phyloP scores from a whole-genome alignment of 768 basidiomycete genomes.

The Phaeotremella skinneri region DNA sequence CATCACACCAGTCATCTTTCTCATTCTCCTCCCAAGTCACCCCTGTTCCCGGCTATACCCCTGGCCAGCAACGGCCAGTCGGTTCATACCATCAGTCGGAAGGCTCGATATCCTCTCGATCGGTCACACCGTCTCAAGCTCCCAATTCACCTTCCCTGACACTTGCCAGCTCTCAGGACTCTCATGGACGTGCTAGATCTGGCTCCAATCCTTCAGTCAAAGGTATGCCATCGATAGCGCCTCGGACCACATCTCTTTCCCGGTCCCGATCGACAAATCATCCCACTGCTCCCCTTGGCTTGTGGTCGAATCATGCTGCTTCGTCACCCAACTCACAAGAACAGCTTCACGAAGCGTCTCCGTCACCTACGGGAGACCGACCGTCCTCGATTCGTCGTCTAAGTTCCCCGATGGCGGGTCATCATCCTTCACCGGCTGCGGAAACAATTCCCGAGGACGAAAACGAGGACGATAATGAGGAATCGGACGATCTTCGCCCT shows the following conservation, averaged over 20 bases:
- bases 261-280: constrained; percentile 29
- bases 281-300: constrained; percentile 5
- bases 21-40: constrained; percentile 1
- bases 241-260: constrained; percentile 23
- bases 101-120: constrained; percentile 29
- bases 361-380: neutral
- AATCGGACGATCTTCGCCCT: neutral
- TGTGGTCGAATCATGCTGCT: neutral
- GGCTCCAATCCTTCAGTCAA: constrained; percentile 19
- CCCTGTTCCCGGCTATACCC: constrained; percentile 31
- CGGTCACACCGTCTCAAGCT: constrained; percentile 18
- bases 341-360: neutral
- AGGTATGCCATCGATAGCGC: constrained; percentile 5
- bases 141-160: neutral
- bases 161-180: constrained; percentile 10
- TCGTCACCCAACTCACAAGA: neutral
- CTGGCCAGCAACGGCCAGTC: constrained; percentile 43
- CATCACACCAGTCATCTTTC: neutral
- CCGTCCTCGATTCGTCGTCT: constrained; percentile 11
- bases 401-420: constrained; percentile 13
- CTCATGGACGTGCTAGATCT: constrained; percentile 14
- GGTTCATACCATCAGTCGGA: constrained; percentile 33
- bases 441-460: constrained; percentile 22
- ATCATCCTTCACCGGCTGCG: constrained; percentile 6
- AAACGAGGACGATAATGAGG: constrained; percentile 2